Base-by-base conservation (phyloP, 106 monocot genomes). In the Allium sativum region DNA sequence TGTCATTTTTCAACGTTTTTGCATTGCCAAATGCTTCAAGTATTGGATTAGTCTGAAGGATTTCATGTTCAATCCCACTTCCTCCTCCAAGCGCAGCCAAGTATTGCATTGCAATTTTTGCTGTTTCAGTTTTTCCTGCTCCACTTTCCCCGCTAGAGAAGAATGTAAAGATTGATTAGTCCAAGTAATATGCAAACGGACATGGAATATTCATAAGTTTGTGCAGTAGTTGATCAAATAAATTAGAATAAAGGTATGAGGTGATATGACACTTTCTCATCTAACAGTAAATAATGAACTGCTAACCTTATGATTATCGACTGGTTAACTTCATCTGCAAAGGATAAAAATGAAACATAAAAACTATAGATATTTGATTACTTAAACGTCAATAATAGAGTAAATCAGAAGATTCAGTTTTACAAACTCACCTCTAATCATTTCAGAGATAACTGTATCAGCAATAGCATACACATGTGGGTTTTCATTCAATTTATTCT, bases 1-100 rank as follows among this genome's bases (percentile, higher is more conserved):
- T 92, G 65, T 84, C 65, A 78, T 87, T 92, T 77, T 62, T 64
- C 48, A 56, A 60, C 41, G 86, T 87, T 81, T 84, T 87, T 71
- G 92, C 87, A 74, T 92, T 87, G n/a, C 92, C 92, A 76, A 92
- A 87, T 57, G 87, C 61, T 71, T 92, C 92, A 52, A 92, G 69
- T 21, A 92, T 81, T 13, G 11, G 48, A 79, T 78, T 87, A 7
- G 84, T 70, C 65, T 76, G 66, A 62, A 92, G 55, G 74, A 92
- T 56, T 67, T 87, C 51, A 70, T 54, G 40, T 46, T 81, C 92
- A 50, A 87, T 71, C 9, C 78, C 87, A 63, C 61, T 76, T 12
- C 73, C 71, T 62, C 78, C 83, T 4, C 81, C 78, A 50, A 84
- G 40, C 18, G 53, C 57, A 56, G 80, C 73, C 45, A 87, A 68